Evolutionary conservation across 306 rosid genomes (phyloP), one percentile per base, ranked within the genome.

Genomic region (Biancaea sappan): DNA sequence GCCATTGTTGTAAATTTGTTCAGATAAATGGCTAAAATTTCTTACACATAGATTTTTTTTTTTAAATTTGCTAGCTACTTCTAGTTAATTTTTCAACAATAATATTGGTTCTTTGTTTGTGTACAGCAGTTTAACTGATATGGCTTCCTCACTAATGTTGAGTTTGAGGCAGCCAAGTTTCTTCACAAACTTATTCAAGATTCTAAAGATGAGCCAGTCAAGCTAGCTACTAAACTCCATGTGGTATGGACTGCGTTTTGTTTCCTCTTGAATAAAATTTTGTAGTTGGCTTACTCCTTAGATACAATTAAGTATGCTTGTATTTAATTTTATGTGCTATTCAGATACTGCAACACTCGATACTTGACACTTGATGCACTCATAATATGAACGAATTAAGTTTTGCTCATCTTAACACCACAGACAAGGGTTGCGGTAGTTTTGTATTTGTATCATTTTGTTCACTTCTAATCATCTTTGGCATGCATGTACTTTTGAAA

Each of bases 131-230:
- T 80, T 47, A 34, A 77, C 73, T 78, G 83, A 84, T 87, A 95
- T 95, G 97, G 90, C 93, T 5, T 74, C 98, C 57, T 72, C 97
- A 19, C 89, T 21, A 90, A 92, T 85, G 98, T 95, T n/a, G 98
- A 95, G 86, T 80, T 95, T 87, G 99, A 95, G 87, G 99, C 99
- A n/a, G 99, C 98, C 2, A 95, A 92, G 71, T 95, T 95, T 86
- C 90, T 95, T 76, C 99, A 92, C 84, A 90, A 95, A 76, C 99
- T 95, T 73, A 95, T 95, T 81, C 98, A 92, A 77, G 99, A 95
- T 75, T 95, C 98, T 62, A 95, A 82, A 74, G 99, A 95, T 61
- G 99, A 95, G 89, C 99, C 99, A 16, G 95, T 87, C 24, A 90
- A 95, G 86, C 67, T 95, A 84, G 99, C 99, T 58, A 90, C 98